Conservation (phyloP, 768 basidiomycete species). For the Tricholoma bakamatsutake region DNA sequence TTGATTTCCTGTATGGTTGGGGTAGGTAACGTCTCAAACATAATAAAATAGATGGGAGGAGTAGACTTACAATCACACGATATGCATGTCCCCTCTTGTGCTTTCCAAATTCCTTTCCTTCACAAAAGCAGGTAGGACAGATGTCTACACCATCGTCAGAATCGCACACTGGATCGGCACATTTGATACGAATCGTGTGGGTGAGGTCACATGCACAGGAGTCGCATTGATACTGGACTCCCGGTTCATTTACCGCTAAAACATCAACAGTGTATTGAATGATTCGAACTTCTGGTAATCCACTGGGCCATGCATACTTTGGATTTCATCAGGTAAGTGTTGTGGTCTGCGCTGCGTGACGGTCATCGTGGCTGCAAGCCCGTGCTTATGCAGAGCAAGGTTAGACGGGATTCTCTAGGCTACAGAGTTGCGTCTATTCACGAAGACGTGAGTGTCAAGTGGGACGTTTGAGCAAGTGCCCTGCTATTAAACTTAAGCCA, state of each 20-base stretch:
- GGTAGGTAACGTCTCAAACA: not conserved
- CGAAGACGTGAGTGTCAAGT: not conserved
- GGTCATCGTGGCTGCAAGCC: constrained; percentile 37
- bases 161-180: constrained; percentile 72
- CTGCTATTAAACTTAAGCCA: not conserved
- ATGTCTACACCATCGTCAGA: constrained; percentile 80
- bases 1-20: constrained; percentile 69
- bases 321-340: constrained; percentile 58
- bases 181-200: constrained; percentile 95
- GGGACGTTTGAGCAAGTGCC: not conserved
- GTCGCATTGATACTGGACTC: constrained; percentile 80
- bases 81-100: constrained; percentile 88
- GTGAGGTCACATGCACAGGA: constrained; percentile 84
- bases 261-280: not conserved
- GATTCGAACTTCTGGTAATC: not conserved
- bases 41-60: not conserved
- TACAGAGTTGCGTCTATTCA: not conserved
- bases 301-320: constrained; percentile 37
- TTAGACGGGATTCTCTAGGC: not conserved
- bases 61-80: constrained; percentile 71
- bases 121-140: constrained; percentile 89
- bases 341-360: constrained; percentile 64
- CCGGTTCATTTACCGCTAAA: constrained; percentile 73
- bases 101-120: constrained; percentile 81
- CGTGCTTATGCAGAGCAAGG: not conserved